These are phyloP conservation scores for Rhododendron kiyosumense DNA, from an alignment of 148 eudicot species.

Conservation along the genomic window DNA sequence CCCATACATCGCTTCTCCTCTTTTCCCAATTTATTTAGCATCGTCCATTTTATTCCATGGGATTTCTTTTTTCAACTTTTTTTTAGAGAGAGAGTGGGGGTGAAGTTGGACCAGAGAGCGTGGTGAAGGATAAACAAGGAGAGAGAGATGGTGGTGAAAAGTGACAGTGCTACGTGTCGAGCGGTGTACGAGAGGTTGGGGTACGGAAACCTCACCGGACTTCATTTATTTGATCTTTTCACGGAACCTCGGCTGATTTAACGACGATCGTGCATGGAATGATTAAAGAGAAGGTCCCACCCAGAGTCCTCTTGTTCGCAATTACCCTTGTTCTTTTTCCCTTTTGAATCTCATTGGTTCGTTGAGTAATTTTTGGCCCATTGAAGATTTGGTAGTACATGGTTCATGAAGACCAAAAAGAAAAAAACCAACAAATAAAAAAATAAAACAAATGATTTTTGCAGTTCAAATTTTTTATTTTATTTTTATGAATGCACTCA, in stretches of 20 bases:
- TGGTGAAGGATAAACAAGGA: not conserved
- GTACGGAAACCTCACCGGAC: not conserved
- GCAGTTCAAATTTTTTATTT: no score
- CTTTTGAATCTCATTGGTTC: not conserved
- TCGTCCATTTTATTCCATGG: not conserved
- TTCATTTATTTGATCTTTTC: no score
- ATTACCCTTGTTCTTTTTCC: not conserved
- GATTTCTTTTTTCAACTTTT: not conserved
- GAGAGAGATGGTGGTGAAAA: not conserved
- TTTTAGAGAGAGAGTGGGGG: not conserved
- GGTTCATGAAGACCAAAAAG: no score
- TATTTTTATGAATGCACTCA: no score
- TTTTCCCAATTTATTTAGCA: not conserved
- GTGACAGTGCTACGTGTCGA: not conserved
- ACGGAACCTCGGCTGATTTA: not conserved
- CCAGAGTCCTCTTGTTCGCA: not conserved
- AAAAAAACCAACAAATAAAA: no score
- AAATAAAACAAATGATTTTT: no score
- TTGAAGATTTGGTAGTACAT: no score
- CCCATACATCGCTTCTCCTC: not conserved
- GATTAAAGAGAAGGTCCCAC: not conserved
- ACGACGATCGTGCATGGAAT: not conserved
- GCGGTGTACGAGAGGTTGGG: not conserved
- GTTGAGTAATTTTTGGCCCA: not conserved
- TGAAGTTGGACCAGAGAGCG: not conserved